Evolutionary conservation across 805 yeast genomes (phyloP).

Genomic region (Ogataea neopini): DNA sequence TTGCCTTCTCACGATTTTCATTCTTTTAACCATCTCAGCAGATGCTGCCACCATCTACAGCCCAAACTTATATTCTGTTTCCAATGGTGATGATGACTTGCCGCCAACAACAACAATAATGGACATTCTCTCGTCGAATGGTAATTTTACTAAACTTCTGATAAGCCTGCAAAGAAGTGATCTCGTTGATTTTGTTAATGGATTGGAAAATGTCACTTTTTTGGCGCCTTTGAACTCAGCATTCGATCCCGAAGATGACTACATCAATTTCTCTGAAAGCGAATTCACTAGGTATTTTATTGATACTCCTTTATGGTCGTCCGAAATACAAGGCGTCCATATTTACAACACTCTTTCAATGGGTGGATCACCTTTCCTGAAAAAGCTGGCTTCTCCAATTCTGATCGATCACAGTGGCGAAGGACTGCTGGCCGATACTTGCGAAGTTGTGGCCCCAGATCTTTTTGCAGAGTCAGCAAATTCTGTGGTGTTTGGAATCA

Average conservation of each 20-base stretch:
- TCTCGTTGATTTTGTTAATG: slow-evolving; percentile 60
- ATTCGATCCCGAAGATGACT: slow-evolving; percentile 35
- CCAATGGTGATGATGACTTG: not conserved
- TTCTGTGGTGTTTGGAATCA: slow-evolving; percentile 68
- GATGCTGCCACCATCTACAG: not conserved
- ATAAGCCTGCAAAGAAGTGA: slow-evolving; percentile 62
- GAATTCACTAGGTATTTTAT: slow-evolving; percentile 37
- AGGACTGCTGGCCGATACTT: slow-evolving; percentile 39
- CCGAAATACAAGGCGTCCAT: slow-evolving; percentile 32
- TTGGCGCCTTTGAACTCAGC: slow-evolving; percentile 84
- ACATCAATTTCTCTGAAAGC: slow-evolving; percentile 13
- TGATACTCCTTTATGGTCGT: slow-evolving; percentile 32
- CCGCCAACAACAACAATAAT: slow-evolving; percentile 48
- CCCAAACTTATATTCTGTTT: not conserved
- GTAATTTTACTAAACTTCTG: slow-evolving; percentile 65
- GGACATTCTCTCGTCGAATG: slow-evolving; percentile 68
- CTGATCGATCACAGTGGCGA: slow-evolving; percentile 35
- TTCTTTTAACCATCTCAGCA: not conserved
- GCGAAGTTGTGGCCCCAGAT: slow-evolving; percentile 58
- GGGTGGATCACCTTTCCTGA: slow-evolving; percentile 23
- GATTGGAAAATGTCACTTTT: slow-evolving; percentile 63
- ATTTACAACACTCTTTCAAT: slow-evolving; percentile 27
- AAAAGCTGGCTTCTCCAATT: slow-evolving; percentile 33
- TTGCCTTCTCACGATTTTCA: not conserved
- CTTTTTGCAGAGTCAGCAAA: slow-evolving; percentile 60